Conservation (phyloP, 352 stramenopile species). For the Pythium phragmiticola region DNA sequence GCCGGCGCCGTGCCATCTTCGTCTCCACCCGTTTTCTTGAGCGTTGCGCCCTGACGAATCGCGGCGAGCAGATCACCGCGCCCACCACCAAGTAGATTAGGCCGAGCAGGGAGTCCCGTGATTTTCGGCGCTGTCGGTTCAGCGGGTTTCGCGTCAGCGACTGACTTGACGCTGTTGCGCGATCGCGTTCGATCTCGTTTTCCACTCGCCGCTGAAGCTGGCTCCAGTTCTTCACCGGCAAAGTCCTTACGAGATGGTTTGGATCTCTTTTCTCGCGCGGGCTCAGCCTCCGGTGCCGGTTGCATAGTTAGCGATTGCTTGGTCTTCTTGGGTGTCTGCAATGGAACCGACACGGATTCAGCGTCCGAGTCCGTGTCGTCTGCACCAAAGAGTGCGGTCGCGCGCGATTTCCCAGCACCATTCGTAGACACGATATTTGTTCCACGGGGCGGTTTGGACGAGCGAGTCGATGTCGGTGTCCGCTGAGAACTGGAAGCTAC, state of each 20-base stretch:
- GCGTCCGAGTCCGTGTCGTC: constrained; percentile 60
- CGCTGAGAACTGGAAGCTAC: constrained; percentile 7
- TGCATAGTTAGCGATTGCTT: neutral
- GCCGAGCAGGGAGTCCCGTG: constrained; percentile 49
- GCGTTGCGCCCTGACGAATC: constrained; percentile 63
- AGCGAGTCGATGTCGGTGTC: neutral
- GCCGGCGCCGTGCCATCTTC: neutral
- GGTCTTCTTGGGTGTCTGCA: constrained; percentile 19
- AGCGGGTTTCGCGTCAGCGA: neutral
- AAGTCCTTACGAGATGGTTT: constrained; percentile 33
- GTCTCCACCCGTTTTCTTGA: constrained; percentile 41
- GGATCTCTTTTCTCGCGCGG: constrained; percentile 20
- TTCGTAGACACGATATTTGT: neutral
- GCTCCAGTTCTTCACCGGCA: neutral
- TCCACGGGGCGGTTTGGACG: constrained; percentile 1
- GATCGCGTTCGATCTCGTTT: constrained; percentile 26
- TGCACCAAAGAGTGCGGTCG: constrained; percentile 52
- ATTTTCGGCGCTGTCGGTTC: constrained; percentile 31
- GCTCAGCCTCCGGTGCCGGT: constrained; percentile 16
- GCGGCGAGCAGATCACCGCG: constrained; percentile 74
- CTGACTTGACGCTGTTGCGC: constrained; percentile 23
- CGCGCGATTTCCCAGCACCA: constrained; percentile 14
- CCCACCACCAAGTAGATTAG: constrained; percentile 66
- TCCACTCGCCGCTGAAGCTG: neutral
- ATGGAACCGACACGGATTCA: constrained; percentile 45